Evolutionary conservation across 305 asterid genomes (phyloP).

Genomic region (Solanum hybrid): DNA sequence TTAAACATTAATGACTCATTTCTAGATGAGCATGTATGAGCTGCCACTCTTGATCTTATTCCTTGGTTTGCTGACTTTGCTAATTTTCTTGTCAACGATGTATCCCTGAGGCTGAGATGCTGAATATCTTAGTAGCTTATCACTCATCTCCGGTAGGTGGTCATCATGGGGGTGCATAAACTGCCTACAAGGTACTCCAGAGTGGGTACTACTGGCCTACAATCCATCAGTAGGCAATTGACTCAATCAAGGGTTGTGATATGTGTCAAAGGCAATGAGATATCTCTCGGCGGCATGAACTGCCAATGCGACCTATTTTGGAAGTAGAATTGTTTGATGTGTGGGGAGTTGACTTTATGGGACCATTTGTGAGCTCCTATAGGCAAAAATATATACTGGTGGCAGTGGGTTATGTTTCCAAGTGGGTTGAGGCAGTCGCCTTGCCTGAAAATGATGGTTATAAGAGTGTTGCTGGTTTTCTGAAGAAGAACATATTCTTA

Average conservation of each 20-base stretch:
- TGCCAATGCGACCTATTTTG: not conserved
- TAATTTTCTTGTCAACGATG: too few relatives aligned
- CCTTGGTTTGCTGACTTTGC: not conserved
- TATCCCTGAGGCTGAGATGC: too few relatives aligned
- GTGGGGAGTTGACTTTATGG: not conserved
- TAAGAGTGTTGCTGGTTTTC: not conserved
- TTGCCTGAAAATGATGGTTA: not conserved
- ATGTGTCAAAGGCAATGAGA: not conserved
- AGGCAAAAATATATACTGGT: not conserved
- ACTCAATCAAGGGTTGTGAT: not conserved
- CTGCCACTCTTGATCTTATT: not conserved
- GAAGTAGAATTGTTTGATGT: not conserved
- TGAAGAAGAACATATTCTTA: not conserved
- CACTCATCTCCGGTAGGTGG: not conserved
- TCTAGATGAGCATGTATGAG: not conserved
- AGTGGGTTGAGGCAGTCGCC: not conserved
- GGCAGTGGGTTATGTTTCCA: not conserved
- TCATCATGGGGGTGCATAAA: not conserved
- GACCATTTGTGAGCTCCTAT: not conserved
- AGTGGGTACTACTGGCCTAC: not conserved
- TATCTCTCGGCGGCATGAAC: not conserved
- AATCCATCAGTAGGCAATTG: not conserved
- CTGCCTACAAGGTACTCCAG: not conserved
- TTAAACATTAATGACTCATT: not conserved
- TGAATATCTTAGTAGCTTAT: not conserved